These are phyloP conservation scores for Calonectria honghensis DNA, from an alignment of 2,329 filamentous ascomycete genomes.

Conservation along the genomic window DNA sequence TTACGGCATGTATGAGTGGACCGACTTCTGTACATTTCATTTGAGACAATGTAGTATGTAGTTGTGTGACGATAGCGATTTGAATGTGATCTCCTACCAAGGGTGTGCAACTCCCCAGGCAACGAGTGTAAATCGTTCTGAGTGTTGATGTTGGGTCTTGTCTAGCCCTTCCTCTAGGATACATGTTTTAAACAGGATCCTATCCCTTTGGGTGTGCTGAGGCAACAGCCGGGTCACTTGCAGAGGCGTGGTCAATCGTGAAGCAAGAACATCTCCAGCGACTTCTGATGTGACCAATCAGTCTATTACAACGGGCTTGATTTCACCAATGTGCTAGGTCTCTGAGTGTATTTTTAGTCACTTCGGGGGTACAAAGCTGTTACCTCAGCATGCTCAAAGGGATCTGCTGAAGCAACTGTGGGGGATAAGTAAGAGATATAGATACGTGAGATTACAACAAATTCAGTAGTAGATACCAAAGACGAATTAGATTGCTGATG, in stretches of 20 bases:
- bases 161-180: background rate
- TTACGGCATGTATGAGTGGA: slow-evolving; percentile 34
- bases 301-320: no score
- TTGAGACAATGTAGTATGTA: background rate
- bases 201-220: no score
- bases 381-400: no score
- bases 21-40: slow-evolving; percentile 17
- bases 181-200: background rate
- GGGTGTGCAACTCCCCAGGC: background rate
- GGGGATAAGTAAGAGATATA: background rate
- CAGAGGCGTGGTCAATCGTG: no score
- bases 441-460: background rate
- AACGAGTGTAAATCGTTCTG: background rate
- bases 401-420: background rate
- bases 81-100: background rate
- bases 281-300: no score
- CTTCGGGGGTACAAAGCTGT: no score
- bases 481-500: background rate
- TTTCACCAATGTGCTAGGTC: no score
- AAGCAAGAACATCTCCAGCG: no score
- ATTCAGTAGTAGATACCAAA: background rate
- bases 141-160: background rate
- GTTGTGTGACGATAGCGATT: background rate
- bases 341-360: no score
- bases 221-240: no score